Conservation (phyloP, 495 filamentous ascomycete genomes). For the Penicillium cosmopolitanum region DNA sequence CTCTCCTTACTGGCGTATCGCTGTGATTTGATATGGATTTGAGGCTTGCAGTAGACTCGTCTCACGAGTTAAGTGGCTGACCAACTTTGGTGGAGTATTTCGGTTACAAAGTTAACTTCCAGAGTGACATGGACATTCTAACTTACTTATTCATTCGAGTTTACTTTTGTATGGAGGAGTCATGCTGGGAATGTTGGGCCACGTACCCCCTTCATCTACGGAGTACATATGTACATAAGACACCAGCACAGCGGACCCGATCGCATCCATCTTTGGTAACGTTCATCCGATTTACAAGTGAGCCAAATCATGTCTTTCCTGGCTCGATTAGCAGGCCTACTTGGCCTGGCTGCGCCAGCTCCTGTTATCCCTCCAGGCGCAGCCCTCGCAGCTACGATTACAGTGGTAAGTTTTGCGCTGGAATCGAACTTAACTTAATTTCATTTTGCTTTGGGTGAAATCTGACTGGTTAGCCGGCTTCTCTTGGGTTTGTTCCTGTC, state of each 20-base stretch:
- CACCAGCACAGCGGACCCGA: neutral
- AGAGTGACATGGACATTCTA: too few species aligned
- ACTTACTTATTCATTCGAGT: too few species aligned
- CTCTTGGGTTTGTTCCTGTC: constrained; percentile 42
- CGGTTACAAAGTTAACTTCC: too few species aligned
- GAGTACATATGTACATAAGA: neutral
- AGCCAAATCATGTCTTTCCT: constrained; percentile 26
- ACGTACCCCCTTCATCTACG: neutral
- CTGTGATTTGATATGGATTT: neutral
- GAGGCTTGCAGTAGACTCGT: neutral
- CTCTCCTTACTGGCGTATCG: neutral
- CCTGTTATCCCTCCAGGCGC: constrained; percentile 26
- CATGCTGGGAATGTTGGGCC: neutral
- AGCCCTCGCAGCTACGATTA: constrained; percentile 33
- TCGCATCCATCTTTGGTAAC: neutral
- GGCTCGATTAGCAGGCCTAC: constrained; percentile 17
- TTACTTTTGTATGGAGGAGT: too few species aligned
- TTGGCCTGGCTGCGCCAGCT: constrained; percentile 20
- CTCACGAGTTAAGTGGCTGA: neutral
- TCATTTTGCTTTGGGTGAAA: neutral
- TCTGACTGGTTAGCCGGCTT: constrained; percentile 28
- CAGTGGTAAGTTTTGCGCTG: constrained; percentile 24
- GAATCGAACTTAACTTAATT: neutral
- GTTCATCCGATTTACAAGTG: neutral
- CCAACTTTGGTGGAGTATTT: too few species aligned